These are phyloP conservation scores for Sclerotinia sclerotiorum DNA, from an alignment of 2,329 filamentous ascomycete genomes.

Conservation along the genomic window DNA sequence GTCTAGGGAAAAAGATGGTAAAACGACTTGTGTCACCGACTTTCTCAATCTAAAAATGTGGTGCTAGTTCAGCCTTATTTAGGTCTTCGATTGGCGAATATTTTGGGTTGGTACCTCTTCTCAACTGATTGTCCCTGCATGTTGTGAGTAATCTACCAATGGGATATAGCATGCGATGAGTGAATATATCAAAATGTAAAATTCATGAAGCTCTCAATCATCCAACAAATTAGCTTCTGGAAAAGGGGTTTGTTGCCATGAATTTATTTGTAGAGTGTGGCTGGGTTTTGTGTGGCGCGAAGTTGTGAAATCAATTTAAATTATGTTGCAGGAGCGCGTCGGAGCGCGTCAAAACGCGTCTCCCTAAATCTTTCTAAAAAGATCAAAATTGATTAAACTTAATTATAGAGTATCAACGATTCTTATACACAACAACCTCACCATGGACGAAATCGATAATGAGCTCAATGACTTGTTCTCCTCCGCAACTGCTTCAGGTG, in stretches of 20 bases:
- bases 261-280: conserved; percentile 3
- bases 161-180: neutral
- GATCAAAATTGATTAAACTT: neutral
- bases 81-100: neutral
- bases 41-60: conserved; percentile 17
- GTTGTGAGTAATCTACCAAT: neutral
- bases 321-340: conserved; percentile 3
- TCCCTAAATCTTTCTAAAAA: conserved; percentile 12
- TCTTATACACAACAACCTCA: neutral
- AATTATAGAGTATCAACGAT: neutral
- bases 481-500: conserved; percentile 26
- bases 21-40: conserved; percentile 7
- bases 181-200: neutral
- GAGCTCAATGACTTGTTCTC: conserved; percentile 38
- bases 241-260: neutral
- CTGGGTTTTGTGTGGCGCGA: conserved; percentile 12
- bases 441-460: conserved; percentile 31
- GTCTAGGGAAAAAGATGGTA: neutral
- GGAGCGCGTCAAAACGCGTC: conserved; percentile 22
- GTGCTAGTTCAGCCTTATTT: conserved; percentile 18
- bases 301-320: conserved; percentile 23
- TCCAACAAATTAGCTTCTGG: neutral
- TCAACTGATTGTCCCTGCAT: conserved; percentile 6
- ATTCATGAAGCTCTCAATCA: neutral
- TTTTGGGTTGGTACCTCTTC: neutral